Evolutionary conservation across 2,329 filamentous ascomycete genomes (phyloP).

Genomic region (Trichoderma citrinoviride): DNA sequence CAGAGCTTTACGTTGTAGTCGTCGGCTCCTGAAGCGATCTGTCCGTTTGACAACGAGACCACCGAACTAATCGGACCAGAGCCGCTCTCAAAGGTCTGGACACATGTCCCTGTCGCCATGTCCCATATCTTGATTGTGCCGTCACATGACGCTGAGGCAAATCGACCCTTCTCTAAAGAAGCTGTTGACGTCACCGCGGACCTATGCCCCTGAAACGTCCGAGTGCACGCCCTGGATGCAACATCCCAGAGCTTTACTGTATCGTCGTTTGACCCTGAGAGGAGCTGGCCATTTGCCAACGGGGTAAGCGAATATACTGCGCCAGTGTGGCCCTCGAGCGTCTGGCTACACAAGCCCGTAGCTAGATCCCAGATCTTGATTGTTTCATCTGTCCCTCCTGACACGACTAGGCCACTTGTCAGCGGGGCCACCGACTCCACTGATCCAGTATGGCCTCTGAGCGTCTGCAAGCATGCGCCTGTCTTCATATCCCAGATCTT

Average conservation of each 20-base stretch:
- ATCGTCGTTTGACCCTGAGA: not conserved
- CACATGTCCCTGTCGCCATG: not conserved
- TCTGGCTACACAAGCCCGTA: not conserved
- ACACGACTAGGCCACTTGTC: not conserved
- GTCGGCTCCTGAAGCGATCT: not conserved
- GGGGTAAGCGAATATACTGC: not conserved
- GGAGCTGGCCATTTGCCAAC: not conserved
- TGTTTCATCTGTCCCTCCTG: not conserved
- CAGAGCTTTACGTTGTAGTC: constrained; percentile 16
- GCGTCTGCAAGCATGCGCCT: not conserved
- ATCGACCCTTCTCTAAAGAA: not conserved
- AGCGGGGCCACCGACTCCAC: not conserved
- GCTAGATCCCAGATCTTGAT: constrained; percentile 8
- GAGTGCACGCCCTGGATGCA: not conserved
- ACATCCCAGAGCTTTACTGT: constrained; percentile 5
- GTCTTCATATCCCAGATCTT: constrained; percentile 14
- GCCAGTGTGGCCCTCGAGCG: not conserved
- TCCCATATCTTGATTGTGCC: not conserved
- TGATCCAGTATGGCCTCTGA: not conserved
- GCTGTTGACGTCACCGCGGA: not conserved
- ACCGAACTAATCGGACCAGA: not conserved
- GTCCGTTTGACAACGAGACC: not conserved
- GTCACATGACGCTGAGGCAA: not conserved
- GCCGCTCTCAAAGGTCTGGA: not conserved
- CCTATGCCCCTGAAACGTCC: not conserved